Percentiles rank a stretch among this genome's conserved stretches.
Evolutionary conservation across 2,329 filamentous ascomycete genomes (phyloP).

Genomic region (Westerdykella ornata): DNA sequence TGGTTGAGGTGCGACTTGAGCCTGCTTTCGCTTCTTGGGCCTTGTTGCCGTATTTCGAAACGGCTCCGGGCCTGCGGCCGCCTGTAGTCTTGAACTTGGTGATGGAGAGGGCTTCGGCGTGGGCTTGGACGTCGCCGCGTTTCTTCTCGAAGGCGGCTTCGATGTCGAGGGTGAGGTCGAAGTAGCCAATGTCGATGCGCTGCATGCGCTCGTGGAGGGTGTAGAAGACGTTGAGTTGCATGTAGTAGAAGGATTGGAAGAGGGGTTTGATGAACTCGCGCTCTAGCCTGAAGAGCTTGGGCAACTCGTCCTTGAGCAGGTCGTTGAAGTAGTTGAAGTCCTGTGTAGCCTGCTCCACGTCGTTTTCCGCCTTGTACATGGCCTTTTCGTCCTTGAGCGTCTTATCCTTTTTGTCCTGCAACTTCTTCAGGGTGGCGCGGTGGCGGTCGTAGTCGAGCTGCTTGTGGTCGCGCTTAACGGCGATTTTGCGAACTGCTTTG

Average conservation of each 20-base stretch:
- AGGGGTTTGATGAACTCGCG: conserved; percentile 92
- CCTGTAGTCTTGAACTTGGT: conserved; percentile 88
- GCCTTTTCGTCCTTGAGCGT: conserved; percentile 95
- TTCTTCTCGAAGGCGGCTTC: conserved; percentile 87
- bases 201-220: conserved; percentile 98
- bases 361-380: conserved; percentile 88
- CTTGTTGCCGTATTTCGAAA: conserved; percentile 36
- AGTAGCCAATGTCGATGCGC: conserved; percentile 93
- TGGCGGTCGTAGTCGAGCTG: conserved; percentile 93
- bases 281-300: conserved; percentile 83
- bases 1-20: conserved; percentile 20
- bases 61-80: conserved; percentile 40
- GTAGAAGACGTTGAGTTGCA: conserved; percentile 99
- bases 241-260: conserved; percentile 99
- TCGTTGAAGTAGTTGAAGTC: conserved; percentile 99
- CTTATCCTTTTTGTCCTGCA: conserved; percentile 97
- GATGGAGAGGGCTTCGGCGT: conserved; percentile 75
- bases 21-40: conserved; percentile 32
- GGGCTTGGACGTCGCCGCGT: conserved; percentile 79
- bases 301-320: conserved; percentile 89
- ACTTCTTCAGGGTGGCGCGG: conserved; percentile 75
- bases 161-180: conserved; percentile 83
- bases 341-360: conserved; percentile 83
- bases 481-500: conserved; percentile 87
- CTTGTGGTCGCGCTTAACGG: conserved; percentile 90